Base-by-base conservation (phyloP, 805 yeast species). In the Candida nonsorbophila region DNA sequence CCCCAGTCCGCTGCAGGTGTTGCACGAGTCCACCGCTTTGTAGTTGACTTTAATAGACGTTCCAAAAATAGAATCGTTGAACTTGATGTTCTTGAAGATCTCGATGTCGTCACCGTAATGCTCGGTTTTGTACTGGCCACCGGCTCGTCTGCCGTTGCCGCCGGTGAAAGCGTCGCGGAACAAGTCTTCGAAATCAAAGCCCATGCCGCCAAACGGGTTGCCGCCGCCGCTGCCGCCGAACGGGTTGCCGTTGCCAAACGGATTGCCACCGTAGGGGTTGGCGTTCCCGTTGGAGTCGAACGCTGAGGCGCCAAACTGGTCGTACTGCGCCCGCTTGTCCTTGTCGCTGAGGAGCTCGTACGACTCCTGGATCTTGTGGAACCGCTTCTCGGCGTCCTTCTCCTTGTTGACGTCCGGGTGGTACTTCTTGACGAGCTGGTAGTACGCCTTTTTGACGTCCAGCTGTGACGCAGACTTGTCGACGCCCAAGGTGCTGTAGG, bases 371-470 rank as follows among this genome's bases (percentile, higher is more conserved):
- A 92, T 74, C 47, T 84, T 85, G 49, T 92, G 97, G 62, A 92
- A 92, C 55, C 78, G 78, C 49, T 77, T 75, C 45, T 90, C 95
- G 0, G 97, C 92, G 12, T 74, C 90, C 15, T 75, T 73, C 40
- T 84, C 96, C 57, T 90, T 92, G 57, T 90, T 92, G 25, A 92
- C 84, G 62, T 92, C 99, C 0, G 99, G 99, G 57, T 92, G 99
- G 56, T 67, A 87, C 54, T 90, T 74, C 57, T 92, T 92, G 10
- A 97, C 98, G 40, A 92, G 65, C 49, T 86, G 81, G 54, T 87
- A 87, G 62, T 92, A 92, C 2, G 95, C 90, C 57, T 88, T 88
- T 58, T 92, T 92, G 59, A 92, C 92, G 13, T 87, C 94, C n/a
- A 84, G 71, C 6, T 79, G 62, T 9, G 79, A 69, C 0, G 98